Evolutionary conservation across 192 early-diverging fungal species (phyloP).

Genomic region (Dissophora ornata): DNA sequence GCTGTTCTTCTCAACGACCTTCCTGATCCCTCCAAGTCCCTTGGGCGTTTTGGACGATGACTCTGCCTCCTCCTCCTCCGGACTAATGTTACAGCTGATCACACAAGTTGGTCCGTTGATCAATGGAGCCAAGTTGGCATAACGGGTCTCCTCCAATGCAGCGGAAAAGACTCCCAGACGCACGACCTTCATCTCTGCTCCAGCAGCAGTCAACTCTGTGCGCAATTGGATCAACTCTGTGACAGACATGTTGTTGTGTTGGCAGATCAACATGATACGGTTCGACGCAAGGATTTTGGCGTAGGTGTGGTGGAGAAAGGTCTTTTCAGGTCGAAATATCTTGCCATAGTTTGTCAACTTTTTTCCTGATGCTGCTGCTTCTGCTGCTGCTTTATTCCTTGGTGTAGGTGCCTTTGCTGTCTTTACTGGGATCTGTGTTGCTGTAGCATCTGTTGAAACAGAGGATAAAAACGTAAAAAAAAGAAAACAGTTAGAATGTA

Average conservation of each 20-base stretch:
- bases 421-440: conserved; percentile 21
- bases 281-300: conserved; percentile 57
- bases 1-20: conserved; percentile 61
- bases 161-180: conserved; percentile 62
- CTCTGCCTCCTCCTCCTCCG: conserved; percentile 55
- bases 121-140: conserved; percentile 61
- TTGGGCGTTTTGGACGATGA: conserved; percentile 38
- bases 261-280: conserved; percentile 63
- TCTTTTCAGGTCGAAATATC: conserved; percentile 59
- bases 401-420: conserved; percentile 18
- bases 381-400: conserved; percentile 12
- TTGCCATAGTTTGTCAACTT: conserved; percentile 53
- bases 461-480: no score
- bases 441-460: conserved; percentile 28
- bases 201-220: conserved; percentile 50
- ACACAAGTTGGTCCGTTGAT: conserved; percentile 65
- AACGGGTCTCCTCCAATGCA: conserved; percentile 57
- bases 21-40: conserved; percentile 53
- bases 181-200: conserved; percentile 56
- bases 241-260: conserved; percentile 72
- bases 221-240: conserved; percentile 63
- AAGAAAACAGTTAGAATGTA: no score
- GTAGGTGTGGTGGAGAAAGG: conserved; percentile 62
- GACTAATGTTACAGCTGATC: conserved; percentile 55
- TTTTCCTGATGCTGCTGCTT: conserved; percentile 36